phyloP scores from a whole-genome alignment of 805 yeast species.

The Candida ficus region DNA sequence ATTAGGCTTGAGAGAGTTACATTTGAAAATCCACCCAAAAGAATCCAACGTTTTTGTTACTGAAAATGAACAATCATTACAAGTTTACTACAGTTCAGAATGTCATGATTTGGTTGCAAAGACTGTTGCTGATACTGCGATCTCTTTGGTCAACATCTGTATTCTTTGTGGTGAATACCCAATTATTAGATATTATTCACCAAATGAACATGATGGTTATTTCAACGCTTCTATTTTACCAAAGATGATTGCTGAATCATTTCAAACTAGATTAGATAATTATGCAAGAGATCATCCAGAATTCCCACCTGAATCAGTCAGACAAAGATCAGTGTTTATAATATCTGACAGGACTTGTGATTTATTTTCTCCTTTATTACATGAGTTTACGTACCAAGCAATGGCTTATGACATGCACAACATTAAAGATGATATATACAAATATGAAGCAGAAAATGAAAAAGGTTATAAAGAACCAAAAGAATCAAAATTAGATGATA shows the following conservation, averaged over 20 bases:
- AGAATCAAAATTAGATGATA: conserved; percentile 46
- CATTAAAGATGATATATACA: conserved; percentile 41
- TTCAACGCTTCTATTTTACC: conserved; percentile 58
- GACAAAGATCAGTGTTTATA: conserved; percentile 69
- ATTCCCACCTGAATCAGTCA: conserved; percentile 52
- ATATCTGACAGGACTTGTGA: conserved; percentile 84
- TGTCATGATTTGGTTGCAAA: conserved; percentile 57
- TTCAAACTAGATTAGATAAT: conserved; percentile 67
- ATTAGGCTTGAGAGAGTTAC: conserved; percentile 34
- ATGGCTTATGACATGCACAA: conserved; percentile 74
- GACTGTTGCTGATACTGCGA: conserved; percentile 55
- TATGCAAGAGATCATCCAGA: conserved; percentile 67
- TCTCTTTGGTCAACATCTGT: conserved; percentile 65
- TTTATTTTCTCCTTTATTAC: conserved; percentile 74
- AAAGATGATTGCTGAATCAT: conserved; percentile 62
- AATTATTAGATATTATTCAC: conserved; percentile 65
- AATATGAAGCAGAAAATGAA: conserved; percentile 53
- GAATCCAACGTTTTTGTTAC: conserved; percentile 72
- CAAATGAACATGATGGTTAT: conserved; percentile 41
- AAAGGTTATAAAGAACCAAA: conserved; percentile 38
- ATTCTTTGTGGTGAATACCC: conserved; percentile 86
- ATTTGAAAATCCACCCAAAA: conserved; percentile 53
- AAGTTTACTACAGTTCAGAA: conserved; percentile 61
- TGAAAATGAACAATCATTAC: conserved; percentile 57
- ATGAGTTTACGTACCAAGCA: conserved; percentile 89